Percentiles rank a stretch among this genome's conserved stretches.
phyloP scores from a whole-genome alignment of 2,329 filamentous ascomycete species.

The Aspergillus hortae region DNA sequence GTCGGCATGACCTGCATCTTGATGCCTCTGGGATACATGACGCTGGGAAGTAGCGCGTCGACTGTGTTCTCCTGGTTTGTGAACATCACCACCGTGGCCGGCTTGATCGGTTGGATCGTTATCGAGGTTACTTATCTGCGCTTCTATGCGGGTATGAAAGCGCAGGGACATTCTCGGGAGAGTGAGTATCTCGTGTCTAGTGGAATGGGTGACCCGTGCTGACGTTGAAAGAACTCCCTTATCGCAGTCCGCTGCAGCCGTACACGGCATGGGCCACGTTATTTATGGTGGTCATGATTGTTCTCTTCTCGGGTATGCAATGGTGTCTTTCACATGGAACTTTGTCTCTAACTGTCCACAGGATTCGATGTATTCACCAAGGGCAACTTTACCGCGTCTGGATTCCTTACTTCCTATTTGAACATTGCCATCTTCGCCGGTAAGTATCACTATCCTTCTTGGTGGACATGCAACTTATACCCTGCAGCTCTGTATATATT shows the following conservation, averaged over 20 bases:
- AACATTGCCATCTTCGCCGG: neutral
- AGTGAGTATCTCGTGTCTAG: no score
- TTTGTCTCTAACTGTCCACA: neutral
- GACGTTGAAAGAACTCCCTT: neutral
- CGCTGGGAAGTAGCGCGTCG: constrained; percentile 47
- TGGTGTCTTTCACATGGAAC: neutral
- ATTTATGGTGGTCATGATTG: no score
- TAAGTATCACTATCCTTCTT: no score
- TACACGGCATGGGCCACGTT: neutral
- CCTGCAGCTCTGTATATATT: no score
- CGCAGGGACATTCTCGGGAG: neutral
- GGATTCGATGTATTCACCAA: neutral
- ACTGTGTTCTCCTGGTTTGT: constrained; percentile 66
- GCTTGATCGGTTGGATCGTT: constrained; percentile 60
- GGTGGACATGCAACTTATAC: no score
- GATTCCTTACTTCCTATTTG: neutral
- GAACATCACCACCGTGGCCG: constrained; percentile 59
- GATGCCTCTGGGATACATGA: constrained; percentile 46
- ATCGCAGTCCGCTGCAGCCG: neutral
- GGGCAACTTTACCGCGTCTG: neutral
- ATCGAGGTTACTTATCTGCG: neutral
- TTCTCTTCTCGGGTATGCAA: neutral
- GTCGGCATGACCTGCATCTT: constrained; percentile 39
- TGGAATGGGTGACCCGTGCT: no score
- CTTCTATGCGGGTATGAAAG: neutral